Base-by-base conservation (phyloP, 2,329 filamentous ascomycete genomes). In the Tolypocladium amazonense region DNA sequence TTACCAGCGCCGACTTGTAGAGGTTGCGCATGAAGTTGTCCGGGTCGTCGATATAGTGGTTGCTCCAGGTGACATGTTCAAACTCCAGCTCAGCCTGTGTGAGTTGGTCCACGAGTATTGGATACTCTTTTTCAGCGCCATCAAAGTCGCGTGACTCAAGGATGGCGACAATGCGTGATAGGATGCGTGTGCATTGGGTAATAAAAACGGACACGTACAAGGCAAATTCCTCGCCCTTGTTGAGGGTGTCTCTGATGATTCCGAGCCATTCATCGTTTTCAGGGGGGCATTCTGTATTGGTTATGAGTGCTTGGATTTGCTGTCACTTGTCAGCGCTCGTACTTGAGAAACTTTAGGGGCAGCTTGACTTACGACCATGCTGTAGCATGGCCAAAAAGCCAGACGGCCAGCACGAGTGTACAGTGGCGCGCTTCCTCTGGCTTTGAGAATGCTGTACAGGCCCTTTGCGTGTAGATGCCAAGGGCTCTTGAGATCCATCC, bases 401-500 rank as follows among this genome's bases (percentile, higher is more conserved):
- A 63, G 63, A 5, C 75, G 69, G 6, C 68, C 69, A 2, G 47
- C 56, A 1, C 8, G n/a, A 1, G 61, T 69, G 45, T 61, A 60
- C 12, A 76, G 60, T 38, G 63, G 63, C 20, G 59, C 47, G 11
- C 60, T 54, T 1, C 74, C 75, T 59, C 75, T 69, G 12, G 69
- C 61, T 45, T 74, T 69, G 27, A 76, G 67, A 20, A 76, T 71
- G 57, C 71, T 72, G 39, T 72, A 70, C 5, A 76, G 58, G 2
- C 75, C 75, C 4, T 66, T 62, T 0, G 70, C 66, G 58, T 76
- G 75, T 18, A 75, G 60, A 63, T 74, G 69, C 75, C 75, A 76
- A 2, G 73, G 68, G 39, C 69, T 73, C 39, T 65, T 45, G 1
- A 63, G 61, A 27, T 68, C 63, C 27, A 60, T 58, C 2, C 64